Base-by-base conservation (phyloP, 306 rosid genomes). In the Parietaria judaica region DNA sequence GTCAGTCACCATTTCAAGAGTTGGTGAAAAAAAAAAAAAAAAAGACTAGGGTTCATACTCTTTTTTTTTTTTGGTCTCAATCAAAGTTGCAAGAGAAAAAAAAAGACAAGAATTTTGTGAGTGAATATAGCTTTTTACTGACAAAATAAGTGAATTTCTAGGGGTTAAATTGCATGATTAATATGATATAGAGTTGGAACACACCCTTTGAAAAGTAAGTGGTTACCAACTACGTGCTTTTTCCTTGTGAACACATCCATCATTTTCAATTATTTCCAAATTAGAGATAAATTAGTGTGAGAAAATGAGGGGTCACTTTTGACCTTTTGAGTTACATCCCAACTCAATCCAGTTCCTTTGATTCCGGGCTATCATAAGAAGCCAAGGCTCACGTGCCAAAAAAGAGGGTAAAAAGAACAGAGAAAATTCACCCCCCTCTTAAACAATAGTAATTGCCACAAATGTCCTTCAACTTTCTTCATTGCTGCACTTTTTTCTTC, bases 351-450 rank as follows among this genome's bases (percentile, higher is more conserved):
- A 59, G 54, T 34, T 17, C 59, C 39, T 53, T 8, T 14, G 61
- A 31, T 39, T 41, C 57, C 58, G 46, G 70, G 49, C 76, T 52
- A 66, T 58, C 79, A 70, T 74, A 80, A 79, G 74, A 68, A 72
- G 70, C 83, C 74, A 77, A 62, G 61, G 64, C 76, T 81, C 83
- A 80, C 83, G 74, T 89, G 47, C 64, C 58, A 56, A 69, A 71
- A 66, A 61, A 46, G 53, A 14, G 51, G 54, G 51, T 5, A 41
- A 41, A 41, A 41, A 41, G 9, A 41, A 41, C 6, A 41, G 45
- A 41, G 45, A 41, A 41, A 41, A 44, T n/a, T 3, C n/a, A 6
- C 9, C 13, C 34, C 34, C n/a, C 46, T n/a, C 46, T 57, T 36
- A 53, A 41, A 23, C 31, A 23, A 23, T 23, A 23, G 31, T 23